Percentiles rank a stretch among this genome's conserved stretches.
phyloP scores from a whole-genome alignment of 768 basidiomycete species.

The Phaffia australis region DNA sequence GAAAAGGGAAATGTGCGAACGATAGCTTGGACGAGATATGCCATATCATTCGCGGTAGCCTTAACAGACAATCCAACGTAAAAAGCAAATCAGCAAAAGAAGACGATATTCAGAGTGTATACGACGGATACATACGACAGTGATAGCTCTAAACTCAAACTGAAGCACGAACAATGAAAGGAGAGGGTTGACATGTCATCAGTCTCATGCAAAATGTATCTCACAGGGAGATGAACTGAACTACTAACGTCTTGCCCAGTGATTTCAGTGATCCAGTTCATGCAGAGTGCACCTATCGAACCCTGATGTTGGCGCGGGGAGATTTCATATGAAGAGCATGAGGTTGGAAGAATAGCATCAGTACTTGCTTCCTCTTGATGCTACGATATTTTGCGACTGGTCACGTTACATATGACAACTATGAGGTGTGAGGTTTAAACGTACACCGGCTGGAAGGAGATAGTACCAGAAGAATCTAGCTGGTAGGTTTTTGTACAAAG shows the following conservation, averaged over 20 bases:
- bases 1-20: not conserved
- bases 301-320: not conserved
- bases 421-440: too few relatives aligned
- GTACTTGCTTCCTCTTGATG: too few relatives aligned
- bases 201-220: not conserved
- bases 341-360: too few relatives aligned
- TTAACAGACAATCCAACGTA: not conserved
- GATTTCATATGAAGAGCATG: too few relatives aligned
- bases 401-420: too few relatives aligned
- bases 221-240: not conserved
- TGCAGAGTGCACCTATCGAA: conserved; percentile 12
- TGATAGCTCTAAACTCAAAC: conserved; percentile 12
- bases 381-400: too few relatives aligned
- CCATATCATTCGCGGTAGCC: not conserved
- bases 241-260: not conserved
- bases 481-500: conserved; percentile 7
- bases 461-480: not conserved
- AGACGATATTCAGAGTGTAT: not conserved
- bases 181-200: not conserved
- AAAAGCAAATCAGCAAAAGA: not conserved
- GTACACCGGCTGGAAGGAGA: conserved; percentile 8
- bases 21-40: conserved; percentile 12
- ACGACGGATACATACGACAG: not conserved
- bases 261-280: conserved; percentile 18
- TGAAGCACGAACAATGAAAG: not conserved